Base-by-base conservation (phyloP, 2,329 filamentous ascomycete genomes). In the Aureobasidium namibiae region DNA sequence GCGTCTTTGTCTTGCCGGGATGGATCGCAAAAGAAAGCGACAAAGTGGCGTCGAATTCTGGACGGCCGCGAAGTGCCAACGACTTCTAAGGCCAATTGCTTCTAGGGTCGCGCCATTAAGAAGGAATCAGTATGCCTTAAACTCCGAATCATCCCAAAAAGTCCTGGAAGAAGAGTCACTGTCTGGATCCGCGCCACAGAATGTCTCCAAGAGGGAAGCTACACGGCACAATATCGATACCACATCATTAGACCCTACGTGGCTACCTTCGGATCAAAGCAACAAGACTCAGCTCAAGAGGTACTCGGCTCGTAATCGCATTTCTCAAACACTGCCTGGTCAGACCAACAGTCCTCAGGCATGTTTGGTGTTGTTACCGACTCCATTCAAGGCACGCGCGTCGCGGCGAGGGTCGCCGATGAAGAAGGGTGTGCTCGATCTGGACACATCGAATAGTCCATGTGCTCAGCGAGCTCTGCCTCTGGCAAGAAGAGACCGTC, bases 51-150 rank as follows among this genome's bases (percentile, higher is more conserved):
- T 26, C 21, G 46, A 53, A 36, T 24, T 31, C 21, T 76, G 74
- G 74, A 76, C 72, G 8, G 72, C 73, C 16, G 68, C 72, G 46
- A 72, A 74, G 41, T 76, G 74, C 64, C 74, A 74, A 60, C 70
- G 74, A 53, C 66, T 76, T 4, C 68, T 76, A 0, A 69, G 74
- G 42, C 74, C 74, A 14, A 69, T 76, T 13, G 71, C 72, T 16
- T 73, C 72, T 14, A 72, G 74, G 62, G 69, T 76, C 48, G 65
- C 67, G 29, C 72, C 72, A 29, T 66, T 76, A 8, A 66, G 70
- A 38, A 74, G 71, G 60, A 65, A 70, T 56, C 39, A 36, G 48
- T 48, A 62, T 29, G 39, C 44, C 36, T 48, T 50, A 16, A 48
- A 52, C 21, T 18, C 36, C 13, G 42, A 54, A 39, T 23, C 7